phyloP scores from a whole-genome alignment of 345 rosid species.

The Adansonia digitata region DNA sequence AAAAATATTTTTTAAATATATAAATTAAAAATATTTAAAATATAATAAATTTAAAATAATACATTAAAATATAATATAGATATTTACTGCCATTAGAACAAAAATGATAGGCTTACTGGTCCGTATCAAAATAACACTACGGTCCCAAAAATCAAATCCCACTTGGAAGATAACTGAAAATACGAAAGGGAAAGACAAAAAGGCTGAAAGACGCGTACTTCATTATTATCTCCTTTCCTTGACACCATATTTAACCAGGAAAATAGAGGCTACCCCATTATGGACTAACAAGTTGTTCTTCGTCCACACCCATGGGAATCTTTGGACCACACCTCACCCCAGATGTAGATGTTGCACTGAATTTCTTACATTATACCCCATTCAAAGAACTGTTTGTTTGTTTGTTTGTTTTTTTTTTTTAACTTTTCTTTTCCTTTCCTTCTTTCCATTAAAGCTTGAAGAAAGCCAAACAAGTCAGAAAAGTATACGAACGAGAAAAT shows the following conservation, averaged over 20 bases:
- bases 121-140: too few species aligned
- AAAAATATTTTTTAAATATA: too few species aligned
- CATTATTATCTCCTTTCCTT: too few species aligned
- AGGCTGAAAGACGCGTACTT: neutral
- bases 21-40: too few species aligned
- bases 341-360: neutral
- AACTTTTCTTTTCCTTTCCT: neutral
- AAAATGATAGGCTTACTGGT: too few species aligned
- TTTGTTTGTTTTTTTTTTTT: too few species aligned
- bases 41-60: too few species aligned
- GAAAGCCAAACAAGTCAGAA: neutral
- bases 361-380: too few species aligned
- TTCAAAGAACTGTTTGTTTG: neutral
- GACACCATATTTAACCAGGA: neutral
- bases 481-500: neutral
- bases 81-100: too few species aligned
- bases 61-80: too few species aligned
- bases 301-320: too few species aligned
- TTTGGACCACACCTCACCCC: too few species aligned
- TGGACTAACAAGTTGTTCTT: neutral
- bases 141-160: neutral
- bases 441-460: neutral
- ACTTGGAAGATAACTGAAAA: neutral
- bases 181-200: neutral
- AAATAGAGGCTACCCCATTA: neutral